phyloP scores from a whole-genome alignment of 192 early-diverging fungal species.

The Mortierella claussenii region DNA sequence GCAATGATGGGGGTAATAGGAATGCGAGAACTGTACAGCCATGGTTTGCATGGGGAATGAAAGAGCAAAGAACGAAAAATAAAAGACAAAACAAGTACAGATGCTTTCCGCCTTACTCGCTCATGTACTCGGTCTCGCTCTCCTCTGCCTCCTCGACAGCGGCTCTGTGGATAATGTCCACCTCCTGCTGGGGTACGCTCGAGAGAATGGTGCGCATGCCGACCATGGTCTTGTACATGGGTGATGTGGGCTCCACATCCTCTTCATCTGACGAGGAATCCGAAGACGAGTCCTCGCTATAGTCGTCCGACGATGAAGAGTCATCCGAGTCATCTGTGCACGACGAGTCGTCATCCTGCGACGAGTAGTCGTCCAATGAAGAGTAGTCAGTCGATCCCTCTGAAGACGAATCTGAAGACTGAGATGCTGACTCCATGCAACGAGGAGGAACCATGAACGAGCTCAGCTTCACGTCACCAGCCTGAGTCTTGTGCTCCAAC shows the following conservation, averaged over 20 bases:
- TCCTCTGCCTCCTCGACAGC: constrained; percentile 30
- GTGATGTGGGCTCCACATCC: neutral
- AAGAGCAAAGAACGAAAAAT: no score
- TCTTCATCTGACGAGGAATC: constrained; percentile 42
- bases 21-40: no score
- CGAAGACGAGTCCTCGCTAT: constrained; percentile 26
- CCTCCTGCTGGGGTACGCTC: constrained; percentile 27
- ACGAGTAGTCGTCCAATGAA: constrained; percentile 38
- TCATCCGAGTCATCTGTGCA: constrained; percentile 37
- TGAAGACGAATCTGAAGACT: constrained; percentile 29
- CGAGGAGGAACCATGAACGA: constrained; percentile 38
- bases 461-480: constrained; percentile 41
- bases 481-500: constrained; percentile 43
- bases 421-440: constrained; percentile 29
- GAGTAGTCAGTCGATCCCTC: constrained; percentile 41
- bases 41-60: no score
- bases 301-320: constrained; percentile 34
- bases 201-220: constrained; percentile 29
- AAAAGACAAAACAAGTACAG: no score
- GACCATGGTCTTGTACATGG: constrained; percentile 25
- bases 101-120: constrained; percentile 33
- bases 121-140: constrained; percentile 32
- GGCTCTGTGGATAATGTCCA: constrained; percentile 19
- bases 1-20: neutral
- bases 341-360: constrained; percentile 23